phyloP scores from a whole-genome alignment of 768 basidiomycete species.

The Galerina sulciceps region DNA sequence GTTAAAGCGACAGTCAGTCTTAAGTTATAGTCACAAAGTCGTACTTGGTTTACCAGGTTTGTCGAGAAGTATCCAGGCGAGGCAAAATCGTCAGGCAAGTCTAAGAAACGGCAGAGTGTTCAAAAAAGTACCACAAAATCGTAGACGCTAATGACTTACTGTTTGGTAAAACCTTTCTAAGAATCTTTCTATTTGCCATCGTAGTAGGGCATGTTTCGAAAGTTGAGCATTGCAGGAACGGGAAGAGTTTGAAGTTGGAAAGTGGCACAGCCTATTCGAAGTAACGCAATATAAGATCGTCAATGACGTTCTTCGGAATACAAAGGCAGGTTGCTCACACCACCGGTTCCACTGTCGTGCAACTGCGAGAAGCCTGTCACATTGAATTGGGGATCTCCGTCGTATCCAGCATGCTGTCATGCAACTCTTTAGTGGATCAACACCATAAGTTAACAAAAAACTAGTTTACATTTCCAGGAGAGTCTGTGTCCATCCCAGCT shows the following conservation, averaged over 20 bases:
- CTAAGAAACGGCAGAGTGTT: slow-evolving; percentile 28
- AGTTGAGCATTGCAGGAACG: slow-evolving; percentile 51
- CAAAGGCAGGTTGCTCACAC: slow-evolving; percentile 38
- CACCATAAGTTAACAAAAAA: neutral
- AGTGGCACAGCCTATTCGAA: slow-evolving; percentile 49
- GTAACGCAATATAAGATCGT: neutral
- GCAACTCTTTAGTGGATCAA: neutral
- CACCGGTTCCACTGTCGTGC: slow-evolving; percentile 67
- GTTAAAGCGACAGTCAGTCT: neutral
- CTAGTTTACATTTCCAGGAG: slow-evolving; percentile 53
- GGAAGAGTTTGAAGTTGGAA: slow-evolving; percentile 67
- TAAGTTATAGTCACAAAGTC: neutral
- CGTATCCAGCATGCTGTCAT: slow-evolving; percentile 51
- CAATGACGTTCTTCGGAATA: neutral
- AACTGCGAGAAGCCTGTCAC: slow-evolving; percentile 66
- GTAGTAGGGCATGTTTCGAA: slow-evolving; percentile 60
- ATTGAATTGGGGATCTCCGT: slow-evolving; percentile 43
- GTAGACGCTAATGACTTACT: slow-evolving; percentile 36
- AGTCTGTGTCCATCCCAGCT: slow-evolving; percentile 69
- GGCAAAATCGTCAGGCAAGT: slow-evolving; percentile 61
- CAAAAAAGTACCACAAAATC: neutral
- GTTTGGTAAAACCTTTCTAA: slow-evolving; percentile 50
- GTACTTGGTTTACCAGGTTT: slow-evolving; percentile 46
- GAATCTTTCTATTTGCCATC: slow-evolving; percentile 46
- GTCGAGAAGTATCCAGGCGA: slow-evolving; percentile 71